Conservation (phyloP, 148 eudicot species). For the Diospyros kaki region DNA sequence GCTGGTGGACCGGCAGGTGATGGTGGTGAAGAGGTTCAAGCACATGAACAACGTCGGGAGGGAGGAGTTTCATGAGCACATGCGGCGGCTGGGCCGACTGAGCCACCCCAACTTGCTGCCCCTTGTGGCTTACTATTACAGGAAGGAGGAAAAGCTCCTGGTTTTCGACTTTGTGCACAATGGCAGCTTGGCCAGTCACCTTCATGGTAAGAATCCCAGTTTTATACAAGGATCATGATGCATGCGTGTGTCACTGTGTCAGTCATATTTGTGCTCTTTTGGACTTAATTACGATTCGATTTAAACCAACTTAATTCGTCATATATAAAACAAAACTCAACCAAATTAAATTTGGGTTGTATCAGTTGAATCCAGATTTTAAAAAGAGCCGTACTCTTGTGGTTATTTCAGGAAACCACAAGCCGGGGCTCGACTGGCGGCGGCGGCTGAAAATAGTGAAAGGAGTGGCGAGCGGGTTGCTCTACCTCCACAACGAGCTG, state of each 20-base stretch:
- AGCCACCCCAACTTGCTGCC: constrained; percentile 60
- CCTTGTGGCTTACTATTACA: constrained; percentile 63
- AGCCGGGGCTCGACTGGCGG: constrained; percentile 51
- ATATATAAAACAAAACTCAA: no score
- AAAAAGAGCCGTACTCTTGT: no score
- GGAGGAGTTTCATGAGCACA: constrained; percentile 65
- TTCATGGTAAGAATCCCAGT: constrained; percentile 44
- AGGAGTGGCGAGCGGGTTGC: constrained; percentile 67
- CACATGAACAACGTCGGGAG: constrained; percentile 58
- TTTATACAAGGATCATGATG: no score
- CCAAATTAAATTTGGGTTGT: no score
- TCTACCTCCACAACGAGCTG: constrained; percentile 55
- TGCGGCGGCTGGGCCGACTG: constrained; percentile 58
- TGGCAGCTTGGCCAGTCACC: constrained; percentile 62
- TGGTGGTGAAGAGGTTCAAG: constrained; percentile 82
- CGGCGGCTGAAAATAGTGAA: constrained; percentile 54
- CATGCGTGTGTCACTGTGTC: no score
- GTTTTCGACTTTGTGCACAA: constrained; percentile 42
- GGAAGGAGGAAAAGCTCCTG: constrained; percentile 80
- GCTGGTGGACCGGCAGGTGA: constrained; percentile 42
- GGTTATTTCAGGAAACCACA: constrained; percentile 30
- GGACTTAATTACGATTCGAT: no score
- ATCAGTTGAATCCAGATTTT: no score
- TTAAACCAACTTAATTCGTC: no score
- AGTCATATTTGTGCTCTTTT: no score